Conservation (phyloP, 163 green algal genomes). For the Scenedesmus sp. region DNA sequence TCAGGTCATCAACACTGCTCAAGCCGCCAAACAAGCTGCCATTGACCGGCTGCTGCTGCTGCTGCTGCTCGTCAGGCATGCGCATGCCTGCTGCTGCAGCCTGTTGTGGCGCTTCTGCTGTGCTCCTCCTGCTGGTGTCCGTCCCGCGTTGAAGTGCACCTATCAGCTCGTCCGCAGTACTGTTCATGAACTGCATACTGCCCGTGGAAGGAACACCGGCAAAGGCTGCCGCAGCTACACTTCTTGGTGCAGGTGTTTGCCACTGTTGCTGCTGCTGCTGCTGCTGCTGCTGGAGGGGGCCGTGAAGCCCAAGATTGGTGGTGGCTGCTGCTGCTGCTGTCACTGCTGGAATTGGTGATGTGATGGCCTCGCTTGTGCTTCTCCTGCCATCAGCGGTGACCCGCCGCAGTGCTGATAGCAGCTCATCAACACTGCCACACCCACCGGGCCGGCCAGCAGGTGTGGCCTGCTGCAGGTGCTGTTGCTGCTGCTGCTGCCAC, state of each 20-base stretch:
- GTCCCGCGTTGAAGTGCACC: neutral
- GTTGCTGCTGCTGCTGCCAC: neutral
- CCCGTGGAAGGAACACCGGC: neutral
- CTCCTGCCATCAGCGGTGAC: constrained; percentile 1
- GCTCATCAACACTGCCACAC: constrained; percentile 9
- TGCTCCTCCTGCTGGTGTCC: constrained; percentile 23
- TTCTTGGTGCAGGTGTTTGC: neutral
- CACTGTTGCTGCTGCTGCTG: no score
- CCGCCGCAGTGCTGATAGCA: neutral
- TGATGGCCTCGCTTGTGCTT: neutral
- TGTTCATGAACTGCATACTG: neutral
- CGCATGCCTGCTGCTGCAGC: neutral
- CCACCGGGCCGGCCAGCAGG: neutral
- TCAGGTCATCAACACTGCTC: neutral
- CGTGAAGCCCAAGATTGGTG: neutral
- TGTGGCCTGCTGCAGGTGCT: no score
- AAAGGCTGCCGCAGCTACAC: neutral
- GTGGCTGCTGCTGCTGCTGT: neutral
- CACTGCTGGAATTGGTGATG: neutral
- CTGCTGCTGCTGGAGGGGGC: neutral
- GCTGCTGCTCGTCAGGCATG: neutral
- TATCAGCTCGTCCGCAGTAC: constrained; percentile 7
- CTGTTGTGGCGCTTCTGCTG: neutral
- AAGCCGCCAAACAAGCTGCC: neutral
- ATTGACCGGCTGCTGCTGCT: neutral